phyloP scores from a whole-genome alignment of 2,329 filamentous ascomycete species.

The Cryphonectria naterciae region DNA sequence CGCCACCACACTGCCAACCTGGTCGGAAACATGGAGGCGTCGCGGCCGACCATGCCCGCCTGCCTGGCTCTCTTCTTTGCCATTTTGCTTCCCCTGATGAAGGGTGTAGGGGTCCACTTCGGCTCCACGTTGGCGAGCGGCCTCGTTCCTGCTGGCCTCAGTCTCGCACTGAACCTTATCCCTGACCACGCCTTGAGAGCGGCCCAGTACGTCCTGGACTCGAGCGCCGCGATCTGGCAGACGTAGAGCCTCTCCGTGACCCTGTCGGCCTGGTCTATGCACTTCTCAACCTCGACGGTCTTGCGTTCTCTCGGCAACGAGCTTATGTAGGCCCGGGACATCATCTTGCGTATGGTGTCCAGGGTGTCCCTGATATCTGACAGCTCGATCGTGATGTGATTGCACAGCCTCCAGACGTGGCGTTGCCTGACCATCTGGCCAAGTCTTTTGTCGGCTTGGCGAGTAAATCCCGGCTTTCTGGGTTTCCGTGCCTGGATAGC shows the following conservation, averaged over 20 bases:
- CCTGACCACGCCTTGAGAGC: not conserved
- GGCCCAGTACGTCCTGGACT: not conserved
- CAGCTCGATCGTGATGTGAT: not conserved
- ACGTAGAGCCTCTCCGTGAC: not conserved
- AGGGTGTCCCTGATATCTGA: not conserved
- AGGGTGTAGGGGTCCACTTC: not conserved
- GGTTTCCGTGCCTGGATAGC: not conserved
- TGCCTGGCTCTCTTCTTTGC: not conserved
- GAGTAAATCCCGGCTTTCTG: not conserved
- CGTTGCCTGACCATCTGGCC: not conserved
- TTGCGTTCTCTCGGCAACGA: not conserved
- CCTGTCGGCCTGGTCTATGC: not conserved
- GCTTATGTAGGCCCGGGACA: not conserved
- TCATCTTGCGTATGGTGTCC: not conserved
- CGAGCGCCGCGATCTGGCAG: not conserved
- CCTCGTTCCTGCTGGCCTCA: too few relatives aligned
- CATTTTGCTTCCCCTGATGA: not conserved
- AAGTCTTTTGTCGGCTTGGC: not conserved
- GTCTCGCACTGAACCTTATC: not conserved
- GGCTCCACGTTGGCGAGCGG: not conserved
- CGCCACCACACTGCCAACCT: not conserved
- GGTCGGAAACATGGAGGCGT: not conserved
- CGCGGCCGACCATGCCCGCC: not conserved
- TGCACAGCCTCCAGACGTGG: not conserved
- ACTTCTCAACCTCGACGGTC: not conserved